Conservation (phyloP, 2,329 filamentous ascomycete genomes). For the Diaporthe amygdali region DNA sequence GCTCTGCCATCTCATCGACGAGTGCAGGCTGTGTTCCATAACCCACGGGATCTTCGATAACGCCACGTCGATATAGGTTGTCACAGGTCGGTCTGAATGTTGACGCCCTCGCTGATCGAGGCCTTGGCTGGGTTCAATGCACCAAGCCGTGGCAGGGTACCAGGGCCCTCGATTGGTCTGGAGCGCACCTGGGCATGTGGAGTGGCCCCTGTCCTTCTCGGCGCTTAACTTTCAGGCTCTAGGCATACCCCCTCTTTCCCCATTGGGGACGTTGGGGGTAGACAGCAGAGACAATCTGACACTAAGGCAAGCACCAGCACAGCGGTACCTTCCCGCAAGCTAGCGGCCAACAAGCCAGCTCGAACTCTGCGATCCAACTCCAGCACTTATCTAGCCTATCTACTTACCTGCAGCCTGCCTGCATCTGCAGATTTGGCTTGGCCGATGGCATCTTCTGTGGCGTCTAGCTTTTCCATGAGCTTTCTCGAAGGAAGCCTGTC, state of each 20-base stretch:
- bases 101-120: slow-evolving; percentile 11
- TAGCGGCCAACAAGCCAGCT: not conserved
- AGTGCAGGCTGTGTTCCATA: not conserved
- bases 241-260: slow-evolving; percentile 13
- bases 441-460: not conserved
- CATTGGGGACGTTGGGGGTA: not conserved
- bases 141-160: slow-evolving; percentile 46
- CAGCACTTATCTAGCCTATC: not conserved
- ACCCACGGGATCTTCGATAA: slow-evolving; percentile 4
- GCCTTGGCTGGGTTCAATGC: slow-evolving; percentile 39
- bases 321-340: slow-evolving; percentile 4
- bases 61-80: slow-evolving; percentile 13
- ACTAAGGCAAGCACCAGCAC: slow-evolving; percentile 8
- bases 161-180: slow-evolving; percentile 42
- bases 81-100: slow-evolving; percentile 31
- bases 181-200: slow-evolving; percentile 2
- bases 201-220: slow-evolving; percentile 37
- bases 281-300: not conserved
- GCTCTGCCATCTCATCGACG: slow-evolving; percentile 19
- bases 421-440: not conserved
- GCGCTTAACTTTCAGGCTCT: slow-evolving; percentile 40
- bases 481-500: slow-evolving; percentile 1
- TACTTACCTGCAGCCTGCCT: not conserved
- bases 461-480: not conserved
- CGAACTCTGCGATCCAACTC: not conserved